phyloP scores from a whole-genome alignment of 305 asterid species.

The Stenogyne calaminthoides region DNA sequence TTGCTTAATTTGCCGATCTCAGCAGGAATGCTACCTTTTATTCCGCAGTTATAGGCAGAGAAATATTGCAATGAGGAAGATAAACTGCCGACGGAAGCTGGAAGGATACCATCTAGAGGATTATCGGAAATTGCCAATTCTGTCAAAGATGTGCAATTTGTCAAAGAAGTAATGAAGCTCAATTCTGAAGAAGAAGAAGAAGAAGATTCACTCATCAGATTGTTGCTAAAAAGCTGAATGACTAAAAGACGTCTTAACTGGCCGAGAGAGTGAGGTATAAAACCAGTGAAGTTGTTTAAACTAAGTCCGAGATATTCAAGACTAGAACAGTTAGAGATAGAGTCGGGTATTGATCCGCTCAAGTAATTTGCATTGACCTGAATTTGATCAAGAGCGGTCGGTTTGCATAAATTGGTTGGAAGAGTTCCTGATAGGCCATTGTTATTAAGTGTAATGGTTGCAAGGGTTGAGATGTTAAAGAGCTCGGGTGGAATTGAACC shows the following conservation, averaged over 20 bases:
- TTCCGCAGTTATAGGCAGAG: background rate
- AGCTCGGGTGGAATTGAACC: no score
- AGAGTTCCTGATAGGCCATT: no score
- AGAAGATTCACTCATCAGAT: background rate
- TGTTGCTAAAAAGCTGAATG: background rate
- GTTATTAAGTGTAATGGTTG: no score
- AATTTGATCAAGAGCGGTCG: background rate
- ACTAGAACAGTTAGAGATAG: background rate
- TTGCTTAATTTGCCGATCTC: background rate
- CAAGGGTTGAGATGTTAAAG: no score
- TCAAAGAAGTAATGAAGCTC: background rate
- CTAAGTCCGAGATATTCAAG: background rate
- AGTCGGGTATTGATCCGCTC: background rate
- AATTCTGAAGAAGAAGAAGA: slow-evolving; percentile 16
- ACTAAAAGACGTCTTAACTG: background rate
- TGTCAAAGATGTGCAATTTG: slow-evolving; percentile 32
- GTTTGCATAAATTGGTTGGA: no score
- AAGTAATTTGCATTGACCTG: background rate
- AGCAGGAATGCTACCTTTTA: background rate
- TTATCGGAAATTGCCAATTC: background rate
- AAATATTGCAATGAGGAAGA: background rate
- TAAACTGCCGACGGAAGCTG: background rate
- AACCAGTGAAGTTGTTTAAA: background rate
- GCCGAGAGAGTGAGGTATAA: background rate
- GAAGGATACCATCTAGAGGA: background rate